Evolutionary conservation across 139 green algal genomes (phyloP), one percentile per base, ranked within the genome.

Genomic region (Diplosphaera chodatii): DNA sequence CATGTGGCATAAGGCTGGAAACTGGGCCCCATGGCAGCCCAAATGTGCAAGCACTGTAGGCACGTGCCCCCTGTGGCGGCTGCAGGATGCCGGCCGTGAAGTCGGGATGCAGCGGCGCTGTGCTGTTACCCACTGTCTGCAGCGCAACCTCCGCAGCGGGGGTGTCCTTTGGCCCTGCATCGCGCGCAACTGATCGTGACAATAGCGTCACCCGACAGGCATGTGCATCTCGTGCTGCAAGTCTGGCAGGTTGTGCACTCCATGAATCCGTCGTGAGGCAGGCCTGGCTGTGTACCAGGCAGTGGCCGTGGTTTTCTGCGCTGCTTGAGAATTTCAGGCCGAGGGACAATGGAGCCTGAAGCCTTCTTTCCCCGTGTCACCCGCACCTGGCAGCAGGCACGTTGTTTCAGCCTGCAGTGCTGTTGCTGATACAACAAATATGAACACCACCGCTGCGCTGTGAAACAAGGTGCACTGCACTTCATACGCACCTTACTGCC

Each of bases 401-500:
- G n/a, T n/a, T n/a, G n/a, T n/a, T n/a, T n/a, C n/a, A n/a, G n/a
- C n/a, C n/a, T n/a, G n/a, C n/a, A n/a, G n/a, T n/a, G n/a, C n/a
- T n/a, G n/a, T n/a, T n/a, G n/a, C n/a, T n/a, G n/a, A n/a, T n/a
- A n/a, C n/a, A n/a, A n/a, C n/a, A n/a, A n/a, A n/a, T n/a, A n/a
- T n/a, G n/a, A n/a, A n/a, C n/a, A n/a, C n/a, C n/a, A n/a, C n/a
- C n/a, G n/a, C n/a, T 4, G 22, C 23, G 55, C 55, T 41, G 22
- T 40, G n/a, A n/a, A n/a, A n/a, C n/a, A n/a, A n/a, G n/a, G n/a
- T n/a, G n/a, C n/a, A n/a, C n/a, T n/a, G n/a, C n/a, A n/a, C n/a
- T n/a, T n/a, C n/a, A n/a, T n/a, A n/a, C n/a, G n/a, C 4, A 92
- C 87, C 70, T 91, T 92, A 30, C 74, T 84, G 32, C 87, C 89